Conservation (phyloP, 2,329 filamentous ascomycete genomes). For the Coccinonectria pachysandricola region DNA sequence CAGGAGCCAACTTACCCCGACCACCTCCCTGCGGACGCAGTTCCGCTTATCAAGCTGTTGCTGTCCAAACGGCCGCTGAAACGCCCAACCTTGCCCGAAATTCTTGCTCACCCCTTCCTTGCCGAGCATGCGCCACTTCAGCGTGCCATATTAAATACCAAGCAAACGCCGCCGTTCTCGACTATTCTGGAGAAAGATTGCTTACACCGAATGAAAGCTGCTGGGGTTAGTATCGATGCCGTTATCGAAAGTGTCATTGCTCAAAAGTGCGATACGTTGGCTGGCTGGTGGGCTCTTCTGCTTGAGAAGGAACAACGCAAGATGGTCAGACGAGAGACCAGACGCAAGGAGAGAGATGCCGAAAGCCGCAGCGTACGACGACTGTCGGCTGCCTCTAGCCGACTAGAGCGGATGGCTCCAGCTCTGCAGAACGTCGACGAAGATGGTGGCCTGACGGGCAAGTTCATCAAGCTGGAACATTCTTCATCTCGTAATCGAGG, state of each 20-base stretch:
- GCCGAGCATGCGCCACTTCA: constrained; percentile 79
- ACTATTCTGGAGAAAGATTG: constrained; percentile 85
- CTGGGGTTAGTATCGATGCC: constrained; percentile 86
- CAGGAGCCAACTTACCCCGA: constrained; percentile 82
- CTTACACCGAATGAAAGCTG: constrained; percentile 81
- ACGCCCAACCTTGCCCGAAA: constrained; percentile 71
- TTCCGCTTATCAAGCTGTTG: constrained; percentile 65
- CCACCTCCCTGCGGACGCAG: constrained; percentile 66
- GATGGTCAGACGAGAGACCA: constrained; percentile 66
- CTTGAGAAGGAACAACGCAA: constrained; percentile 94
- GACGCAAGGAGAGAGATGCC: constrained; percentile 72
- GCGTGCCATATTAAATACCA: constrained; percentile 76
- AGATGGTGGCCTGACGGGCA: constrained; percentile 48
- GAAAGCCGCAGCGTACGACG: constrained; percentile 72
- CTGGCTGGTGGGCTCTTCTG: constrained; percentile 92
- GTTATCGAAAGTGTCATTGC: constrained; percentile 90
- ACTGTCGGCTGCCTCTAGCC: constrained; percentile 80
- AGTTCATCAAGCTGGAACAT: constrained; percentile 32
- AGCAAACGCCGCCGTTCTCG: constrained; percentile 72
- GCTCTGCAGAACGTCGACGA: constrained; percentile 71
- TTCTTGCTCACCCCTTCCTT: constrained; percentile 80
- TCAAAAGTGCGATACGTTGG: constrained; percentile 79
- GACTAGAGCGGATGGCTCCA: constrained; percentile 70
- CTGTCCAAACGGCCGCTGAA: constrained; percentile 84
- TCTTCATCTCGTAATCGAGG: constrained; percentile 57